Evolutionary conservation across 148 eudicot genomes (phyloP).

Genomic region (Heliamphora exappendiculata): DNA sequence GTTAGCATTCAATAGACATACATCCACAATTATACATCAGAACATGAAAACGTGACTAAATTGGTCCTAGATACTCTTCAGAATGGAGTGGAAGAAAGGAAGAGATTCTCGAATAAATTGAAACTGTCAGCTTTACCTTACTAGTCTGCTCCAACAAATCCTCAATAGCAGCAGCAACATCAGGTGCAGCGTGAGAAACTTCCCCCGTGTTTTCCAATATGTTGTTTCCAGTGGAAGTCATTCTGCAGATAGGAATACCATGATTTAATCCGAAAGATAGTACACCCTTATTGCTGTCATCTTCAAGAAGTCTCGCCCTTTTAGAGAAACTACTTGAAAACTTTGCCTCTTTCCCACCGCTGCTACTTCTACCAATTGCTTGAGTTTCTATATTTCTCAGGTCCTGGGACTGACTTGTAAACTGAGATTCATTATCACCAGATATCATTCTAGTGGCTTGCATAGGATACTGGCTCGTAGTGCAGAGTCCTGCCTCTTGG

Average conservation of each 20-base stretch:
- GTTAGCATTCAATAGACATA: background rate
- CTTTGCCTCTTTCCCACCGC: constrained; percentile 21
- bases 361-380: constrained; percentile 16
- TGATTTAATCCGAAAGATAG: constrained; percentile 16
- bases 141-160: constrained; percentile 87
- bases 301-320: constrained; percentile 36
- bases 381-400: constrained; percentile 26
- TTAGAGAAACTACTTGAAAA: constrained; percentile 23
- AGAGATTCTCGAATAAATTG: too few species aligned
- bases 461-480: constrained; percentile 73
- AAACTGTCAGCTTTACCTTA: constrained; percentile 42
- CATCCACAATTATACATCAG: background rate
- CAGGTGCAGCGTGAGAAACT: constrained; percentile 44
- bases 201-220: constrained; percentile 21
- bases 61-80: too few species aligned
- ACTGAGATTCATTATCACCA: constrained; percentile 41
- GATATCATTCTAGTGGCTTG: constrained; percentile 53
- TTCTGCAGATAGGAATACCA: constrained; percentile 10
- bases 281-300: constrained; percentile 13
- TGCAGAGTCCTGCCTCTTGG: constrained; percentile 59
- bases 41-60: too few species aligned
- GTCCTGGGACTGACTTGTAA: constrained; percentile 39
- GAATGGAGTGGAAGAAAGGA: too few species aligned
- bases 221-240: constrained; percentile 21
- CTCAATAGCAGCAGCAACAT: constrained; percentile 89